Percentiles rank a stretch among this genome's conserved stretches.
phyloP scores from a whole-genome alignment of 202 grass and related monocot species.

The Panicum virgatum region DNA sequence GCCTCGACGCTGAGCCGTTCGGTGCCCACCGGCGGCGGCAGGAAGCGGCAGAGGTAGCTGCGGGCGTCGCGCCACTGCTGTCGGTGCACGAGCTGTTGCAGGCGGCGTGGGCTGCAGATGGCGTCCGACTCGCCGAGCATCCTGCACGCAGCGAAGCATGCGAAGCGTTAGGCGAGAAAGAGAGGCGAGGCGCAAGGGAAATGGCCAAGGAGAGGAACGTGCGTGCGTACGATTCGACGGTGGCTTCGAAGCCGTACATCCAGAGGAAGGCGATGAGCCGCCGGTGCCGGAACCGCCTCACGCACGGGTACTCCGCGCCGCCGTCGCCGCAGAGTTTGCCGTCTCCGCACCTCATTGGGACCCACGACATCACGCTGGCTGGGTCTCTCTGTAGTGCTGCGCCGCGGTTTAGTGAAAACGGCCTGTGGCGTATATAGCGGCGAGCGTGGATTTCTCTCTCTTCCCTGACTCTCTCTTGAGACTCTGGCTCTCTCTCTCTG shows the following conservation, averaged over 20 bases:
- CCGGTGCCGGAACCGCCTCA: constrained; percentile 13
- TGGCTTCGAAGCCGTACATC: not conserved
- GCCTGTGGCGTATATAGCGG: no score
- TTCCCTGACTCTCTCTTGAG: no score
- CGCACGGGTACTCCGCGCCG: constrained; percentile 15
- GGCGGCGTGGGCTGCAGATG: not conserved
- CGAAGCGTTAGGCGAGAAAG: no score
- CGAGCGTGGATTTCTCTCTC: no score
- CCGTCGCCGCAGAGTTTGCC: not conserved
- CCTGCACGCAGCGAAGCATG: not conserved
- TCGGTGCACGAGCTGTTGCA: not conserved
- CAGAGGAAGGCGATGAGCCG: constrained; percentile 14
- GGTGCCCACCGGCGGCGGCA: not conserved
- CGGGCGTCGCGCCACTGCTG: not conserved
- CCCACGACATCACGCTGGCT: no score
- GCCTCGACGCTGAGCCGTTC: not conserved
- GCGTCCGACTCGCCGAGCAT: not conserved
- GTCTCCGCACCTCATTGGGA: not conserved
- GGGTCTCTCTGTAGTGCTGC: no score
- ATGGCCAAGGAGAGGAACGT: no score
- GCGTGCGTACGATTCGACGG: not conserved
- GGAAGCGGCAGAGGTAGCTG: not conserved
- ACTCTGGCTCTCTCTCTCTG: no score
- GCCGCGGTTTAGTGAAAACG: no score
- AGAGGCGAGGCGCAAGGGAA: no score